Conservation (phyloP, 768 basidiomycete species). For the Agaricus blazei region DNA sequence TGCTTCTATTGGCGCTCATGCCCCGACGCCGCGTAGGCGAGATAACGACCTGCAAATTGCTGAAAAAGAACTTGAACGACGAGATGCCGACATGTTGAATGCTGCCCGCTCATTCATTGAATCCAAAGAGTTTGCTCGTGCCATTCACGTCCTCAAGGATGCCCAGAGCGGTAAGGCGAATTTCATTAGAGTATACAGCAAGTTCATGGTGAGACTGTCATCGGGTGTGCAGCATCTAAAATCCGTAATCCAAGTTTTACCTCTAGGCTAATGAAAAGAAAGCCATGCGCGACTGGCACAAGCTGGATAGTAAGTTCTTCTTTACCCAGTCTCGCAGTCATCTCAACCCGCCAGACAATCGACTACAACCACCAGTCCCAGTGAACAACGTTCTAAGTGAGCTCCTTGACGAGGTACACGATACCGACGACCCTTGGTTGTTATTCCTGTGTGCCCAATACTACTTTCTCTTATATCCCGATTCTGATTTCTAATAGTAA, state of each 20-base stretch:
- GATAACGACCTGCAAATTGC: slow-evolving; percentile 27
- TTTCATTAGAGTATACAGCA: slow-evolving; percentile 77
- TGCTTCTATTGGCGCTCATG: slow-evolving; percentile 26
- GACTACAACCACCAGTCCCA: slow-evolving; percentile 63
- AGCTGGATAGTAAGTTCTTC: slow-evolving; percentile 59
- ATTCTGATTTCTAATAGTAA: slow-evolving; percentile 44
- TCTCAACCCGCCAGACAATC: slow-evolving; percentile 43
- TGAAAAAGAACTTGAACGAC: slow-evolving; percentile 44
- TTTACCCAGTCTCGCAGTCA: background rate
- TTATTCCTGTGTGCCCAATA: slow-evolving; percentile 64
- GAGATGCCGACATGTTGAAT: slow-evolving; percentile 70
- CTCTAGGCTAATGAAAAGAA: slow-evolving; percentile 77
- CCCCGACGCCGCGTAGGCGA: slow-evolving; percentile 25
- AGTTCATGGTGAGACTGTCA: slow-evolving; percentile 66
- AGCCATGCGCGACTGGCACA: slow-evolving; percentile 82
- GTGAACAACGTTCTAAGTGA: slow-evolving; percentile 53
- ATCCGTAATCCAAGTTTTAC: background rate
- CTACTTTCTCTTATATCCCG: background rate
- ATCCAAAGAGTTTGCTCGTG: slow-evolving; percentile 73
- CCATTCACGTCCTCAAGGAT: slow-evolving; percentile 54
- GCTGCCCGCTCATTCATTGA: slow-evolving; percentile 74
- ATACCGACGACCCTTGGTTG: slow-evolving; percentile 72
- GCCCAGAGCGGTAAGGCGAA: slow-evolving; percentile 68
- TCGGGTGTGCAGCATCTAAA: background rate
- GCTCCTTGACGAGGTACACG: slow-evolving; percentile 55